A percentile compares a stretch with the other conserved stretches of the same genome.
phyloP scores from a whole-genome alignment of 2,329 filamentous ascomycete genomes.

The Leptographium radiaticola region DNA sequence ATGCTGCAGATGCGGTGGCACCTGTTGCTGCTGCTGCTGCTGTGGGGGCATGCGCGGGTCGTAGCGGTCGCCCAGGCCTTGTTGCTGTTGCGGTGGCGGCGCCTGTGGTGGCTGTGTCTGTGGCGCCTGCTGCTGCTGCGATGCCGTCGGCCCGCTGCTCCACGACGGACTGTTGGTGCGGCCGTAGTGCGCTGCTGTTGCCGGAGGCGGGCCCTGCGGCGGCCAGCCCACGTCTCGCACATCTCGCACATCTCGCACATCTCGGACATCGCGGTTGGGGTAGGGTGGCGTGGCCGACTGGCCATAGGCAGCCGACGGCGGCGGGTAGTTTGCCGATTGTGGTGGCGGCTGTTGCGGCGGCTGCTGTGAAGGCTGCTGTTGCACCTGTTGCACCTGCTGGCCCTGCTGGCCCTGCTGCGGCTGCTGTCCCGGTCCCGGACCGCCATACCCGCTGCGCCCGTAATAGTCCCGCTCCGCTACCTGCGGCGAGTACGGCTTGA shows the following conservation, averaged over 20 bases:
- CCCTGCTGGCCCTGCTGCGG: slow-evolving; percentile 15
- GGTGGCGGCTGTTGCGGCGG: slow-evolving; percentile 13
- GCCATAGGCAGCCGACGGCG: too few species aligned
- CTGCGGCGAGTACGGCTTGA: slow-evolving; percentile 30
- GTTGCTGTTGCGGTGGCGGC: slow-evolving; percentile 13
- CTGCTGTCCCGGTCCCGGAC: background rate
- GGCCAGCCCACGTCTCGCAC: too few species aligned
- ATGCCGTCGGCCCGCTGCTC: background rate
- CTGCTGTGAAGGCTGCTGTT: slow-evolving; percentile 21
- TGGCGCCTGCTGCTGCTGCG: slow-evolving; percentile 3
- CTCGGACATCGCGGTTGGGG: too few species aligned
- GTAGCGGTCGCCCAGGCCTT: slow-evolving; percentile 3
- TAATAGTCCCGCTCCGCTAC: slow-evolving; percentile 34
- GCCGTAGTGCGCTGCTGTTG: too few species aligned
- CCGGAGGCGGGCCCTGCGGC: too few species aligned
- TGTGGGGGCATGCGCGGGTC: slow-evolving; percentile 8
- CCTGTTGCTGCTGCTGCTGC: slow-evolving; percentile 7
- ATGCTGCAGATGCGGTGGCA: slow-evolving; percentile 2
- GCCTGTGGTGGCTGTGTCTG: slow-evolving; percentile 9
- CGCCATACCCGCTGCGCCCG: slow-evolving; percentile 20
- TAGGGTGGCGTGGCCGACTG: too few species aligned
- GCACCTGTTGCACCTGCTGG: slow-evolving; percentile 18
- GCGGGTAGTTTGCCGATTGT: too few species aligned
- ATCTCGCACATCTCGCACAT: too few species aligned
- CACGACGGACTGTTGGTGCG: background rate